Conservation (phyloP, 441 rosid species). For the Cnidoscolus chayamansa region DNA sequence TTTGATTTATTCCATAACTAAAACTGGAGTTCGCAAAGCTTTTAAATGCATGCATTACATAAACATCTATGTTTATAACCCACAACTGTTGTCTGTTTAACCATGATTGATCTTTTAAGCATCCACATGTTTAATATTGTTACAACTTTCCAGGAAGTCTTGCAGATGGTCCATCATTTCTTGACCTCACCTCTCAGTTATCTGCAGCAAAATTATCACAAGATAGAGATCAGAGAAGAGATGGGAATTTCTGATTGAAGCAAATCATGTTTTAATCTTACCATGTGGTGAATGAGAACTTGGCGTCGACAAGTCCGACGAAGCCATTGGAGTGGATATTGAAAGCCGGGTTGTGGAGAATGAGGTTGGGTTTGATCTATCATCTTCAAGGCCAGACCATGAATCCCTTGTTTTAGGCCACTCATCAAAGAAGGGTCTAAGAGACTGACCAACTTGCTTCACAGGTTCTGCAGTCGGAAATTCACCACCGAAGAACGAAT, state of each 20-base stretch:
- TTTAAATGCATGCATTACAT: conserved; percentile 22
- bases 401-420: conserved; percentile 51
- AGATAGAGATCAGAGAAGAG: too few relatives aligned
- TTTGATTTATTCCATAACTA: conserved; percentile 32
- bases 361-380: conserved; percentile 44
- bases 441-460: conserved; percentile 46
- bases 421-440: conserved; percentile 59
- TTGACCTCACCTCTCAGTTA: conserved; percentile 4
- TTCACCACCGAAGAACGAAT: conserved; percentile 30
- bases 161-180: neutral
- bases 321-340: conserved; percentile 43
- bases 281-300: neutral
- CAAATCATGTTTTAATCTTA: neutral
- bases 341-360: conserved; percentile 58
- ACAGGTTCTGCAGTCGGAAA: conserved; percentile 32
- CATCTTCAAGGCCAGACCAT: conserved; percentile 48
- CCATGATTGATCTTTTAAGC: neutral
- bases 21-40: conserved; percentile 14
- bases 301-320: too few relatives aligned
- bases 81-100: conserved; percentile 1
- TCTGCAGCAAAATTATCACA: too few relatives aligned
- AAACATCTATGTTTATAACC: conserved; percentile 8
- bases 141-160: neutral
- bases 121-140: neutral
- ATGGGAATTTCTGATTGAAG: too few relatives aligned